Base-by-base conservation (phyloP, 257 asterid species). In the Lycium ferocissimum region DNA sequence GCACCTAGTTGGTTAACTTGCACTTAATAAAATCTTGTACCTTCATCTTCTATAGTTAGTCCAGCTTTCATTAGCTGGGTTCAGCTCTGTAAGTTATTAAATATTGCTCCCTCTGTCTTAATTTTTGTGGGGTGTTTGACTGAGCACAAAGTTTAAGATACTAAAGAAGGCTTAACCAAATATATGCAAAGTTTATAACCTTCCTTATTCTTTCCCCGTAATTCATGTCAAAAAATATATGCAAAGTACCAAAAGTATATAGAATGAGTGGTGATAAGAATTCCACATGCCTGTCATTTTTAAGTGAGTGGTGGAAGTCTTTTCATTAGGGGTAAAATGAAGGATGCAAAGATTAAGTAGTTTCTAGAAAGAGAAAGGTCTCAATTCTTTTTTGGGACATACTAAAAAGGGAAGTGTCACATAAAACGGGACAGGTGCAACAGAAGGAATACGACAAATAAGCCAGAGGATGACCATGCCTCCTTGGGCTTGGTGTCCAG, bases 401-500 rank as follows among this genome's bases (percentile, higher is more conserved):
- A 6, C 51, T 67, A 5, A 0, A 67, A 35, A 67, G 51, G 75
- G 22, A 1, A 67, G 22, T 37, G 45, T 67, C 22, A 37, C 14
- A 37, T 37, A 67, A 37, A 66, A 67, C 14, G 76, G 35, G 54
- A 70, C 53, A 1, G 53, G 40, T 70, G 79, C 79, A 70, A 14
- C 61, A 1, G 59, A 78, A 26, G 82, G 47, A 53, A 78, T 78
- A 53, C 37, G 0, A 2, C 82, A 78, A 26, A 54, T 26, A 53
- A 51, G 15, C 26, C 82, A 53, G 47, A 53, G 82, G 49, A 26
- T 78, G 82, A 78, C 82, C 14, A 15, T 78, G 82, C 65, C 4
- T 78, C 22, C 65, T 33, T 10, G n/a, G 49, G 65, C 33, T n/a
- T 37, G 26, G 26, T 26, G 82, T 78, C 65, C 63, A 51, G 26